phyloP scores from a whole-genome alignment of 2,329 filamentous ascomycete genomes.

The Talaromyces sp. region DNA sequence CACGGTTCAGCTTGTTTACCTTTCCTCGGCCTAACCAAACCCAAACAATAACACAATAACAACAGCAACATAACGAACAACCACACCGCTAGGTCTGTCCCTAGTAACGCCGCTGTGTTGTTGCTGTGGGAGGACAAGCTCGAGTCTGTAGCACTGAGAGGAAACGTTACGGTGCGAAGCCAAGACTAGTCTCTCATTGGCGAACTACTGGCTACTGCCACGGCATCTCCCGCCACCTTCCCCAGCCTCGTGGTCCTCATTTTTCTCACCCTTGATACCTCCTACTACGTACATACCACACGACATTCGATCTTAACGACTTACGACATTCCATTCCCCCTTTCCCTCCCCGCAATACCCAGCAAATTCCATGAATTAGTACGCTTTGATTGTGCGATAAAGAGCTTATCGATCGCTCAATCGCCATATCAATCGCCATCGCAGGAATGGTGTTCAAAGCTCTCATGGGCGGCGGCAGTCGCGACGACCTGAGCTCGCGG shows the following conservation, averaged over 20 bases:
- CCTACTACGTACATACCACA: not conserved
- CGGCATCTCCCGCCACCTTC: conserved; percentile 14
- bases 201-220: not conserved
- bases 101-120: not conserved
- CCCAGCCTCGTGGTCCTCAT: conserved; percentile 17
- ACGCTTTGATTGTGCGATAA: conserved; percentile 14
- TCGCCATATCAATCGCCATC: conserved; percentile 25
- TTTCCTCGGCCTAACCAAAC: conserved; percentile 1
- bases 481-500: conserved; percentile 33
- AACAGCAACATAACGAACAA: conserved; percentile 1
- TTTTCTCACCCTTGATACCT: not conserved
- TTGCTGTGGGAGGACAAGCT: not conserved
- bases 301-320: not conserved
- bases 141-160: not conserved
- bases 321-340: not conserved
- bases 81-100: conserved; percentile 6
- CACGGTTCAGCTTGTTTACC: conserved; percentile 20
- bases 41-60: conserved; percentile 16
- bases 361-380: conserved; percentile 15
- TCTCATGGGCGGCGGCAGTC: conserved; percentile 36
- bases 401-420: conserved; percentile 16
- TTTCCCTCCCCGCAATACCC: not conserved
- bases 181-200: not conserved
- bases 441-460: conserved; percentile 29
- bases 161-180: not conserved